These are phyloP conservation scores for Alternaria ethzedia DNA, from an alignment of 2,329 filamentous ascomycete genomes.

Conservation along the genomic window DNA sequence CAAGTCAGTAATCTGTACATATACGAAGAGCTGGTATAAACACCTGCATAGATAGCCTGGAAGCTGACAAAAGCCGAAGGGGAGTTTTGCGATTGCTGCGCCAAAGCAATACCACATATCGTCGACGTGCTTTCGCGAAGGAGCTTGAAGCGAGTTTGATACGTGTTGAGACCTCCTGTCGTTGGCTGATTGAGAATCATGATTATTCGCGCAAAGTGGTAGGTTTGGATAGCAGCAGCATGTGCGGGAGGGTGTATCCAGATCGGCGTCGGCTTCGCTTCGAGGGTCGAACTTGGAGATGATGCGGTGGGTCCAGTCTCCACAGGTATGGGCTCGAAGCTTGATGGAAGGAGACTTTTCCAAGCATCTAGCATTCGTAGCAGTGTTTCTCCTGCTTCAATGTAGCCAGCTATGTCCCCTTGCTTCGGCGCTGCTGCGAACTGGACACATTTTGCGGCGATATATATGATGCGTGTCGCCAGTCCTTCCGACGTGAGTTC, in stretches of 20 bases:
- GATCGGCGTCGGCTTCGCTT: slow-evolving; percentile 19
- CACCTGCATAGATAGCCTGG: slow-evolving; percentile 41
- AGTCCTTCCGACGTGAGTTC: slow-evolving; percentile 60
- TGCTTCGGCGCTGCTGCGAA: slow-evolving; percentile 60
- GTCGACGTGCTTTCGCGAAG: slow-evolving; percentile 56
- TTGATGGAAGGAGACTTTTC: slow-evolving; percentile 51
- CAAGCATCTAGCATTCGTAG: slow-evolving; percentile 60
- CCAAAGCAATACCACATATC: slow-evolving; percentile 59
- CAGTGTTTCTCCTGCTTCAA: slow-evolving; percentile 55
- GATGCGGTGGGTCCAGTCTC: slow-evolving; percentile 8
- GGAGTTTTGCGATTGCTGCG: slow-evolving; percentile 37
- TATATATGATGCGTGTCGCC: slow-evolving; percentile 60
- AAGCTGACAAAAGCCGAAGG: slow-evolving; percentile 39
- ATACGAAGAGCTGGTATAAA: background rate
- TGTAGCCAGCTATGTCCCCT: slow-evolving; percentile 45
- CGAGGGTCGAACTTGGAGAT: slow-evolving; percentile 7
- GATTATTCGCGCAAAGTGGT: slow-evolving; percentile 61
- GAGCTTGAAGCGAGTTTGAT: slow-evolving; percentile 52
- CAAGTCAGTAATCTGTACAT: background rate
- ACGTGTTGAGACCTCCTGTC: slow-evolving; percentile 57
- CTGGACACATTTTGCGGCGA: slow-evolving; percentile 64
- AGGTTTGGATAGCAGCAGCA: slow-evolving; percentile 58
- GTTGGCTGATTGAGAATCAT: slow-evolving; percentile 61
- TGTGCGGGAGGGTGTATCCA: slow-evolving; percentile 40
- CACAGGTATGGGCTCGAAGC: slow-evolving; percentile 52